Conservation (phyloP, 495 filamentous ascomycete genomes). For the Cenococcum geophilum region DNA sequence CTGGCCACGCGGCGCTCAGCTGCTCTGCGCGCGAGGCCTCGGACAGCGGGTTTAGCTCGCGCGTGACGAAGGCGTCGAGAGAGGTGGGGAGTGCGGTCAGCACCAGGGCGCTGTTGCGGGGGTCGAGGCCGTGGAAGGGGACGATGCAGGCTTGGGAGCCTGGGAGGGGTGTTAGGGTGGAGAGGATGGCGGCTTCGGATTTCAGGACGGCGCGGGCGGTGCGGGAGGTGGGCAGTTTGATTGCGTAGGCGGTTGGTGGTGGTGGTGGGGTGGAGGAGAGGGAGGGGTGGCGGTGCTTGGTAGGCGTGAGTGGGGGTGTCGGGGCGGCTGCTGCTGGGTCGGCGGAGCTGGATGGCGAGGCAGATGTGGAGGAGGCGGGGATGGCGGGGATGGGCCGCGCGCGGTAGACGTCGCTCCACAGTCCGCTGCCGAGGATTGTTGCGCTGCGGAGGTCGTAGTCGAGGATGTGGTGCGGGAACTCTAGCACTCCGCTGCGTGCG, state of each 20-base stretch:
- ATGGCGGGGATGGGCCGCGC: slow-evolving; percentile 29
- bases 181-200: slow-evolving; percentile 50
- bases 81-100: slow-evolving; percentile 48
- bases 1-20: slow-evolving; percentile 29
- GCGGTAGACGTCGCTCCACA: slow-evolving; percentile 58
- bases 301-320: slow-evolving; percentile 49
- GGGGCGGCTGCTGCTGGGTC: slow-evolving; percentile 14
- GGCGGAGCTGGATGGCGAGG: background rate
- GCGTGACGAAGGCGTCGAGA: slow-evolving; percentile 47
- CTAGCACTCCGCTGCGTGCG: background rate
- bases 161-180: slow-evolving; percentile 32
- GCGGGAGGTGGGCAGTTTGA: slow-evolving; percentile 49
- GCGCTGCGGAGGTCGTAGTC: slow-evolving; percentile 35
- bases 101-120: slow-evolving; percentile 46
- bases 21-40: slow-evolving; percentile 24
- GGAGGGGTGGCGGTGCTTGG: slow-evolving; percentile 18
- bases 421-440: slow-evolving; percentile 46
- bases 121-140: slow-evolving; percentile 52
- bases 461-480: slow-evolving; percentile 10
- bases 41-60: slow-evolving; percentile 21
- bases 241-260: slow-evolving; percentile 40
- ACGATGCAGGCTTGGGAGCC: slow-evolving; percentile 42
- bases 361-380: background rate
- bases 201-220: slow-evolving; percentile 48
- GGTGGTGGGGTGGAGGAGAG: slow-evolving; percentile 2